phyloP scores from a whole-genome alignment of 2,329 filamentous ascomycete genomes.

The Pyricularia sp. region DNA sequence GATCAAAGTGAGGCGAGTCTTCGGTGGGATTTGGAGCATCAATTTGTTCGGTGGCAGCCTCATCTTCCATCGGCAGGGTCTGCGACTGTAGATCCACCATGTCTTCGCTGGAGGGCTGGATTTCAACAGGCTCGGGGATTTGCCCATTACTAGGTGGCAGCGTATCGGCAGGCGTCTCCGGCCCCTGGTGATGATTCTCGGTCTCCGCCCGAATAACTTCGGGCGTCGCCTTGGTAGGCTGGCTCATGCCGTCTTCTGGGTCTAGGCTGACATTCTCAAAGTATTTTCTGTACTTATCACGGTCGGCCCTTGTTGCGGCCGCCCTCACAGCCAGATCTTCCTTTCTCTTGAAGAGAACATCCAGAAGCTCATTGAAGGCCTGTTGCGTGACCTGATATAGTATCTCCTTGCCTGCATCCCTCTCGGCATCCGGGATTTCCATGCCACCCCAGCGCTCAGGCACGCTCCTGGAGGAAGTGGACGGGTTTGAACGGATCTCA shows the following conservation, averaged over 20 bases:
- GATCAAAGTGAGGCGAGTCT: conserved; percentile 27
- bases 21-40: not conserved
- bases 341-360: conserved; percentile 68
- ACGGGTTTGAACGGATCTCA: conserved; percentile 58
- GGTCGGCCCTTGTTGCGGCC: conserved; percentile 46
- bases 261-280: conserved; percentile 29
- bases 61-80: not conserved
- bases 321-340: conserved; percentile 65
- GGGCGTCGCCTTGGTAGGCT: not conserved
- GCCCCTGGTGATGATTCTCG: not conserved
- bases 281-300: conserved; percentile 40
- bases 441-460: conserved; percentile 67
- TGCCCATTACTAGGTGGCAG: not conserved
- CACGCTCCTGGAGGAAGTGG: conserved; percentile 58
- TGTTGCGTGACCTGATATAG: conserved; percentile 86
- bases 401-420: conserved; percentile 75
- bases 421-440: conserved; percentile 67
- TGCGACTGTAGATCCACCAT: not conserved
- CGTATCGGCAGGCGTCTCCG: not conserved
- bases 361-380: conserved; percentile 83
- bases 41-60: not conserved
- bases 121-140: not conserved
- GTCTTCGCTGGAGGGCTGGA: not conserved
- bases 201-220: not conserved
- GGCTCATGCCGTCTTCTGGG: conserved; percentile 5